Conservation (phyloP, 768 basidiomycete species). For the Suillus clintonianus region DNA sequence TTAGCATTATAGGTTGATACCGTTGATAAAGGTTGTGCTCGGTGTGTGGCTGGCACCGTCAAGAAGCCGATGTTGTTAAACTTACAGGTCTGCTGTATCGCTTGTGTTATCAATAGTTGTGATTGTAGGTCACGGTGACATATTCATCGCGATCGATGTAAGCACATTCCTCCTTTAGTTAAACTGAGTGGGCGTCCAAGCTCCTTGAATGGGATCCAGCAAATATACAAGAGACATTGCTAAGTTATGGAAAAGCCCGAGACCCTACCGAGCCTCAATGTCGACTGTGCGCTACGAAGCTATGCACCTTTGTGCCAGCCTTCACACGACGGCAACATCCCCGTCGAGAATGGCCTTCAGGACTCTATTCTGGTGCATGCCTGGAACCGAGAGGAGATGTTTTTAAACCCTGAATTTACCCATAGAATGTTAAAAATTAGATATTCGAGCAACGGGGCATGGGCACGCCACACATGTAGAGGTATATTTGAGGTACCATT, state of each 20-base stretch:
- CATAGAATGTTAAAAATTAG: neutral
- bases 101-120: neutral
- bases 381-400: neutral
- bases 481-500: slow-evolving; percentile 1
- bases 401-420: neutral
- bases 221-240: neutral
- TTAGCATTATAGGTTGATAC: neutral
- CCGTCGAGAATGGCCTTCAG: neutral
- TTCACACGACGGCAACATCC: neutral
- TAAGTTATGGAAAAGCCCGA: neutral
- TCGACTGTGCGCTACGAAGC: neutral
- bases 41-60: neutral
- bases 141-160: neutral
- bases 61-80: neutral
- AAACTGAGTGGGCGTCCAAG: neutral
- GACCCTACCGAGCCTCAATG: neutral
- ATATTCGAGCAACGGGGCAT: neutral
- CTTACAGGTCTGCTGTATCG: neutral
- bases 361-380: neutral
- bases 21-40: neutral
- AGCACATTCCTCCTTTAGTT: neutral
- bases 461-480: slow-evolving; percentile 2
- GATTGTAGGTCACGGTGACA: neutral
- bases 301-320: neutral
- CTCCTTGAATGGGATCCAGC: neutral